Percentiles rank a stretch among this genome's conserved stretches.
phyloP scores from a whole-genome alignment of 1,284 basidiomycete species.

The Volvariella volvacea region DNA sequence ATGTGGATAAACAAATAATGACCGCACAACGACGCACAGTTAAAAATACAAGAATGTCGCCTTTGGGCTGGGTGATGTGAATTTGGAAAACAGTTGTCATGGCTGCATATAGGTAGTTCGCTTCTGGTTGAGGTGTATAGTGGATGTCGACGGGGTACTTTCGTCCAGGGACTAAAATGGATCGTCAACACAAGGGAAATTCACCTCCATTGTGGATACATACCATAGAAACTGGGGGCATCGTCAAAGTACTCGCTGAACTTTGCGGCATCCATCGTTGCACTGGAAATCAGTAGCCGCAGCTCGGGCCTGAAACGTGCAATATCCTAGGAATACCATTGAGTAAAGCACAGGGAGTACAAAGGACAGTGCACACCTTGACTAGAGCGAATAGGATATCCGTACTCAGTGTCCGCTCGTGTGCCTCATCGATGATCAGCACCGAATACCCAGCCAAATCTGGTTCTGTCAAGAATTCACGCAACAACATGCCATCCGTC shows the following conservation, averaged over 20 bases:
- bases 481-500: constrained; percentile 97
- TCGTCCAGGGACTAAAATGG: constrained; percentile 79
- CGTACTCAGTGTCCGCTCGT: constrained; percentile 92
- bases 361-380: constrained; percentile 62
- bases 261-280: constrained; percentile 95
- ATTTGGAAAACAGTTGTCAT: constrained; percentile 99
- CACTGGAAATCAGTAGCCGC: constrained; percentile 86
- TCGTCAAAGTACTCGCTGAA: constrained; percentile 95
- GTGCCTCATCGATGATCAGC: constrained; percentile 95
- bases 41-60: constrained; percentile 97
- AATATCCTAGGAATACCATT: constrained; percentile 64
- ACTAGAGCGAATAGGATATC: constrained; percentile 96
- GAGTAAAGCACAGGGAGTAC: constrained; percentile 15
- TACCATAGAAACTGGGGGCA: constrained; percentile 90
- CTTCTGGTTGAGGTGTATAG: constrained; percentile 96
- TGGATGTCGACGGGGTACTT: constrained; percentile 98
- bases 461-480: constrained; percentile 94
- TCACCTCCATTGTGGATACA: constrained; percentile 16
- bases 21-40: no score
- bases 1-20: no score
- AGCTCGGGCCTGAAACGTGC: constrained; percentile 94
- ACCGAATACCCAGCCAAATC: constrained; percentile 90
- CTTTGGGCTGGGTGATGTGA: constrained; percentile 95
- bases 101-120: constrained; percentile 97
- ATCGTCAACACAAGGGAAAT: constrained; percentile 1